These are phyloP conservation scores for Didymella segeticola DNA, from an alignment of 2,329 filamentous ascomycete genomes.

Conservation along the genomic window DNA sequence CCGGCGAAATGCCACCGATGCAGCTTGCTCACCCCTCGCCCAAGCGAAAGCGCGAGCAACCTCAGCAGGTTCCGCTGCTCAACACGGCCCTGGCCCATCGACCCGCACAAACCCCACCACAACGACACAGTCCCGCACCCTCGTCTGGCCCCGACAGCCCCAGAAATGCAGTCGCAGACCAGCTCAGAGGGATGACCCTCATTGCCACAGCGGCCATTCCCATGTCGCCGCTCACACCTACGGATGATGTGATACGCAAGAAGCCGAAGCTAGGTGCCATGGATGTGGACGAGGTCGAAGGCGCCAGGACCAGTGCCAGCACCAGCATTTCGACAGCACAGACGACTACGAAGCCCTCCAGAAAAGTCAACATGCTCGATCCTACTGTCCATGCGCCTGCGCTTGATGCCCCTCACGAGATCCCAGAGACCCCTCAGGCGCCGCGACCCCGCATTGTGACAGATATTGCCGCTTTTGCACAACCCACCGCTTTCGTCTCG, in stretches of 20 bases:
- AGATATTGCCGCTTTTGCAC: slow-evolving; percentile 39
- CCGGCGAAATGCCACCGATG: slow-evolving; percentile 44
- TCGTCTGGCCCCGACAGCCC: slow-evolving; percentile 40
- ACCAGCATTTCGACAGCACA: slow-evolving; percentile 15
- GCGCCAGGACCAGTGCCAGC: slow-evolving; percentile 8
- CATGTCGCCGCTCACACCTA: slow-evolving; percentile 44
- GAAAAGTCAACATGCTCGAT: slow-evolving; percentile 11
- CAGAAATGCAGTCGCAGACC: slow-evolving; percentile 46
- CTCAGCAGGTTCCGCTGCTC: slow-evolving; percentile 37
- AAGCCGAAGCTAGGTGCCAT: slow-evolving; percentile 44
- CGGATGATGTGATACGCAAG: slow-evolving; percentile 44
- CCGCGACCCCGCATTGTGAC: slow-evolving; percentile 44
- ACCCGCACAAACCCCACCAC: slow-evolving; percentile 34
- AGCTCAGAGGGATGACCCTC: slow-evolving; percentile 44
- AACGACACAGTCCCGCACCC: slow-evolving; percentile 29
- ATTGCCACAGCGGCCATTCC: slow-evolving; percentile 36
- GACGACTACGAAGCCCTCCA: not conserved
- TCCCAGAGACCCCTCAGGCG: slow-evolving; percentile 43
- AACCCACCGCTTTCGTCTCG: slow-evolving; percentile 37
- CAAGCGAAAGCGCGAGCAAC: slow-evolving; percentile 49
- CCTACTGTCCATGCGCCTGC: slow-evolving; percentile 6
- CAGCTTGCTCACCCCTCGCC: slow-evolving; percentile 45
- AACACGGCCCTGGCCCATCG: slow-evolving; percentile 41
- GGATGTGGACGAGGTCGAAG: slow-evolving; percentile 22
- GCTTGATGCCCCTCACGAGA: slow-evolving; percentile 23